phyloP scores from a whole-genome alignment of 176 grass and related monocot species.

The Pharus latifolius region DNA sequence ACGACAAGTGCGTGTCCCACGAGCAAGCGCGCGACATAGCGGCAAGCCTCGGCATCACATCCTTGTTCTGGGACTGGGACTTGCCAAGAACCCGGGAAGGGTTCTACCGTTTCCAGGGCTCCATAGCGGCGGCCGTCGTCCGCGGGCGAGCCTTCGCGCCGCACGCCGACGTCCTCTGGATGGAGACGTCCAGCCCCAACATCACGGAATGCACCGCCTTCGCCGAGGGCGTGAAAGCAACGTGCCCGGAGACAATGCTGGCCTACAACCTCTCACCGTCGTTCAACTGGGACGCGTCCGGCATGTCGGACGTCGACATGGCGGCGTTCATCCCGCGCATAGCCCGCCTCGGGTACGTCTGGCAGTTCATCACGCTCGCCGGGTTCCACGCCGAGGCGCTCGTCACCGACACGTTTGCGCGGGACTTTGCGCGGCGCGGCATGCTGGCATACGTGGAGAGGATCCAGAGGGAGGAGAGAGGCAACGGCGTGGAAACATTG shows the following conservation, averaged over 20 bases:
- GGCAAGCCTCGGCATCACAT: slow-evolving; percentile 34
- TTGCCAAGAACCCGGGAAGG: slow-evolving; percentile 77
- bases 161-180: slow-evolving; percentile 82
- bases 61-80: slow-evolving; percentile 94
- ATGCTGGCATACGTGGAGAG: slow-evolving; percentile 95
- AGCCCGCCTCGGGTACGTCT: slow-evolving; percentile 54
- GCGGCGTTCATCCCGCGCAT: slow-evolving; percentile 67
- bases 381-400: slow-evolving; percentile 97
- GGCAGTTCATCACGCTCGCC: slow-evolving; percentile 95
- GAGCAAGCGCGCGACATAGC: slow-evolving; percentile 55
- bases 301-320: slow-evolving; percentile 75
- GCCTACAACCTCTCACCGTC: slow-evolving; percentile 98
- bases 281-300: slow-evolving; percentile 96
- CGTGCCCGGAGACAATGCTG: slow-evolving; percentile 54
- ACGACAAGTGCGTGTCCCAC: slow-evolving; percentile 50
- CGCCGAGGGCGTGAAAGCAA: slow-evolving; percentile 46
- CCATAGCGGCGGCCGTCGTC: slow-evolving; percentile 61
- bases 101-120: slow-evolving; percentile 82
- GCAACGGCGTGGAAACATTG: slow-evolving; percentile 77
- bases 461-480: slow-evolving; percentile 90
- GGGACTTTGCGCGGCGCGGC: slow-evolving; percentile 66
- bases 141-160: slow-evolving; percentile 61
- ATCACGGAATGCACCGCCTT: slow-evolving; percentile 66
- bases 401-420: slow-evolving; percentile 72
- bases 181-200: slow-evolving; percentile 94